phyloP scores from a whole-genome alignment of 1,284 basidiomycete species.

The Ceratobasidium sp. region DNA sequence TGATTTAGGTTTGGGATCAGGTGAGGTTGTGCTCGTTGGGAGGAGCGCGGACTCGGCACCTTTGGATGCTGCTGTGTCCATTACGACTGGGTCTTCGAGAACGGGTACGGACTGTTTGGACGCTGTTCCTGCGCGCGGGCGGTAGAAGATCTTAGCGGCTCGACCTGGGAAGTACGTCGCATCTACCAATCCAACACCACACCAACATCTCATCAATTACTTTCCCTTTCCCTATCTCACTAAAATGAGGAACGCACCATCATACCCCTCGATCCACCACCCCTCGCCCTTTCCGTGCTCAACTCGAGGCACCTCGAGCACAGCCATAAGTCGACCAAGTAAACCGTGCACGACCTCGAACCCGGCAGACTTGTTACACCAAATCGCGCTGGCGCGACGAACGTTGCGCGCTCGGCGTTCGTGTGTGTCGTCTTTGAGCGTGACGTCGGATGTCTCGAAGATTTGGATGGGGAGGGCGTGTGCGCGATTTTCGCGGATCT shows the following conservation, averaged over 20 bases:
- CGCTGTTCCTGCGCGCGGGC: constrained; percentile 61
- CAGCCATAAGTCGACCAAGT: constrained; percentile 94
- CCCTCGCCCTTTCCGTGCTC: constrained; percentile 69
- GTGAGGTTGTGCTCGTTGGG: constrained; percentile 50
- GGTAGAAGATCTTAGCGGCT: constrained; percentile 91
- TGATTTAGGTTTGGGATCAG: constrained; percentile 52
- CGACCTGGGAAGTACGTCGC: constrained; percentile 95
- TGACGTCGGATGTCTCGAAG: constrained; percentile 95
- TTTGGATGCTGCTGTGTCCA: constrained; percentile 43
- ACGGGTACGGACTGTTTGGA: constrained; percentile 21
- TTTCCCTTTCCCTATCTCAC: not conserved
- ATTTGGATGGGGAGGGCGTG: constrained; percentile 93
- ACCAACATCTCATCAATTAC: not conserved
- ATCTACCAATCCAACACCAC: constrained; percentile 65
- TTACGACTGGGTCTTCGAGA: constrained; percentile 34
- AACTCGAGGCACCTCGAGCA: constrained; percentile 90
- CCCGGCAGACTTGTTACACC: constrained; percentile 96
- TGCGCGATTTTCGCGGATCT: constrained; percentile 93
- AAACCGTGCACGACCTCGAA: constrained; percentile 98
- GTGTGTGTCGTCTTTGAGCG: constrained; percentile 82
- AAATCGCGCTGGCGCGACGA: constrained; percentile 89
- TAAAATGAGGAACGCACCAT: constrained; percentile 68
- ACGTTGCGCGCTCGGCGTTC: constrained; percentile 92
- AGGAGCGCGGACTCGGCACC: constrained; percentile 52
- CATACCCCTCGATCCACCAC: constrained; percentile 92